Evolutionary conservation across 768 basidiomycete species (phyloP).

Genomic region (Tulasnella sp.): DNA sequence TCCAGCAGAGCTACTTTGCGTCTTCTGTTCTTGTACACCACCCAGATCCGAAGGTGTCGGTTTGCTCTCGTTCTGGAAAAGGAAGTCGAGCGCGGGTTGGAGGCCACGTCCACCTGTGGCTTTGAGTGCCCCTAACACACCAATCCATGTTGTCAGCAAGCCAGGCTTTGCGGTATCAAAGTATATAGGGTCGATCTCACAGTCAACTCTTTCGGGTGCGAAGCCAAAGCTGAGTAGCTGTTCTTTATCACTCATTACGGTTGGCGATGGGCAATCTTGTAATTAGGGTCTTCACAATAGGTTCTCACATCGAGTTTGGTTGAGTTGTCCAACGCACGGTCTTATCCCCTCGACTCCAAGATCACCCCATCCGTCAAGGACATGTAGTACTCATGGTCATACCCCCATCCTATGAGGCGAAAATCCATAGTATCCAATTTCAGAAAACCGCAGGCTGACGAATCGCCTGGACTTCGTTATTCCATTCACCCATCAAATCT

Average conservation of each 20-base stretch:
- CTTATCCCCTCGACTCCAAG: no score
- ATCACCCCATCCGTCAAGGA: no score
- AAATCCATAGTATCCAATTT: no score
- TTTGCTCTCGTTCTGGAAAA: slow-evolving; percentile 69
- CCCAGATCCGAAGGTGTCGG: slow-evolving; percentile 54
- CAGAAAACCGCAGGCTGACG: no score
- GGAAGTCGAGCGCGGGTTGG: slow-evolving; percentile 84
- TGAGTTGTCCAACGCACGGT: not conserved
- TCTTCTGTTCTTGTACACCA: slow-evolving; percentile 26
- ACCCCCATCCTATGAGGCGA: no score
- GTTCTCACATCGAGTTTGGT: not conserved
- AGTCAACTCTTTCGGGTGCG: slow-evolving; percentile 70
- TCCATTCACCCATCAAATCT: no score
- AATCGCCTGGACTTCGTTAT: no score
- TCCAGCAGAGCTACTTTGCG: slow-evolving; percentile 32
- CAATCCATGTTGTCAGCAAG: not conserved
- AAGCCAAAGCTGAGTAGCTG: slow-evolving; percentile 81
- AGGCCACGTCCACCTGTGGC: slow-evolving; percentile 75
- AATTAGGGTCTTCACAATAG: not conserved
- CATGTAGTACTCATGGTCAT: no score
- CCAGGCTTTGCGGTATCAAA: slow-evolving; percentile 6
- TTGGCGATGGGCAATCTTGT: not conserved
- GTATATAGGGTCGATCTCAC: slow-evolving; percentile 36
- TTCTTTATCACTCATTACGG: slow-evolving; percentile 30
- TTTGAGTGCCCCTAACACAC: slow-evolving; percentile 66